Evolutionary conservation across 2,329 filamentous ascomycete genomes (phyloP), one percentile per base, ranked within the genome.

Genomic region (Thelonectria rubi): DNA sequence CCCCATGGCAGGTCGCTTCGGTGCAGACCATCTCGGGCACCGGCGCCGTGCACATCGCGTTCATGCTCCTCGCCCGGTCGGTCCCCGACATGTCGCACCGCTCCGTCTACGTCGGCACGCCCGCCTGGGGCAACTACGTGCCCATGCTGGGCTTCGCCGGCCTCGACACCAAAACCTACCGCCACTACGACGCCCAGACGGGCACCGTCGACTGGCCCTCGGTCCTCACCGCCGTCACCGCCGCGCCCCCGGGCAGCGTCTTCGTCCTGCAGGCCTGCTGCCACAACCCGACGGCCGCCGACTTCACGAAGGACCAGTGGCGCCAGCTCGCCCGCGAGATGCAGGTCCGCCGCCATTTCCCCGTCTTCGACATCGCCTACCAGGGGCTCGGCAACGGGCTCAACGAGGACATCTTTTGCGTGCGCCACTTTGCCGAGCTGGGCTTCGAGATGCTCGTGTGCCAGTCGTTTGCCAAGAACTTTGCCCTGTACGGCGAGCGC

Each of bases 391-490:
- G 75, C 1, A 63, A 64, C 17, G 70, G 74, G 0, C 37, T 78
- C 3, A 73, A 75, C 1, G 72, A 76, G 15, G 76, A 78, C 46
- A 72, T 72, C 3, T 74, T 67, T 24, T 67, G 67, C 1, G 65
- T 77, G 3, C 68, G 70, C 1, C 49, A 70, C 8, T 55, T 74
- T 72, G 42, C 65, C 60, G 45, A 60, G 59, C n/a, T 50, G 51
- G 71, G 71, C 3, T 60, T 74, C 20, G 75, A 77, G 57, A 60
- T 76, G 30, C 50, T 76, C 4, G 72, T 75, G 5, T 74, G 72
- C 45, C 77, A 78, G 64, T 77, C 75, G 0, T 78, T 78, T 53
- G 73, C 75, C n/a, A 79, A 79, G 68, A 78, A 77, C 58, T 76
- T 79, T 62, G 77, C 69, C 0, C 51, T 78, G 1, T 78, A 78